Evolutionary conservation across 1,284 basidiomycete species (phyloP).

Genomic region (Marasmius oreades): DNA sequence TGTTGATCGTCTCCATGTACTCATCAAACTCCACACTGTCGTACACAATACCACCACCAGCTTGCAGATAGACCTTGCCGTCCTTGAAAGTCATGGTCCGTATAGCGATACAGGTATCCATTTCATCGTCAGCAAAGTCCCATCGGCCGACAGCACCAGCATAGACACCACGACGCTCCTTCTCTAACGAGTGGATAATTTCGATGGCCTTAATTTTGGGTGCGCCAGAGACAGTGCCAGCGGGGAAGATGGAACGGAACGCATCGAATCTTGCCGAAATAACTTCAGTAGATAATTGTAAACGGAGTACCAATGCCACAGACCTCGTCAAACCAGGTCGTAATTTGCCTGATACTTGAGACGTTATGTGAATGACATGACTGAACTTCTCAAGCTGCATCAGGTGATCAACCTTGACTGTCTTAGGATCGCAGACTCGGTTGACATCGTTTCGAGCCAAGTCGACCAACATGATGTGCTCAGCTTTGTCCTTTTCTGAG

Average conservation of each 20-base stretch:
- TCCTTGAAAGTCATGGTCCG: slow-evolving; percentile 98
- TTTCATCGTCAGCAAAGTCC: slow-evolving; percentile 91
- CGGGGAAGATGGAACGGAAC: slow-evolving; percentile 98
- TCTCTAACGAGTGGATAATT: slow-evolving; percentile 84
- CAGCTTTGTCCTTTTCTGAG: slow-evolving; percentile 94
- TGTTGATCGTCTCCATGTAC: slow-evolving; percentile 95
- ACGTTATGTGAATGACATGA: slow-evolving; percentile 97
- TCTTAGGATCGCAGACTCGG: slow-evolving; percentile 92
- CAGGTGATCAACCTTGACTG: slow-evolving; percentile 94
- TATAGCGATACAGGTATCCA: slow-evolving; percentile 99
- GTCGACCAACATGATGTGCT: slow-evolving; percentile 99
- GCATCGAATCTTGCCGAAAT: slow-evolving; percentile 80
- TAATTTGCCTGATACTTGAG: slow-evolving; percentile 88
- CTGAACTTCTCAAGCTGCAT: slow-evolving; percentile 96
- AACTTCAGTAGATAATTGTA: slow-evolving; percentile 5
- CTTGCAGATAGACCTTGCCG: slow-evolving; percentile 90
- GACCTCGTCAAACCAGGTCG: slow-evolving; percentile 84
- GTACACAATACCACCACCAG: slow-evolving; percentile 96
- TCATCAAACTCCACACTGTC: slow-evolving; percentile 98
- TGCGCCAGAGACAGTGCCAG: slow-evolving; percentile 98
- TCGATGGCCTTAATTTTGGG: slow-evolving; percentile 99
- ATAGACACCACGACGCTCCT: slow-evolving; percentile 91
- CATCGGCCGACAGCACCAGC: slow-evolving; percentile 97
- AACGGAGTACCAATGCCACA: slow-evolving; percentile 11
- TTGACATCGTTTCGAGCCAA: slow-evolving; percentile 99